Evolutionary conservation across 805 yeast species (phyloP).

Genomic region (Komagataella populi): DNA sequence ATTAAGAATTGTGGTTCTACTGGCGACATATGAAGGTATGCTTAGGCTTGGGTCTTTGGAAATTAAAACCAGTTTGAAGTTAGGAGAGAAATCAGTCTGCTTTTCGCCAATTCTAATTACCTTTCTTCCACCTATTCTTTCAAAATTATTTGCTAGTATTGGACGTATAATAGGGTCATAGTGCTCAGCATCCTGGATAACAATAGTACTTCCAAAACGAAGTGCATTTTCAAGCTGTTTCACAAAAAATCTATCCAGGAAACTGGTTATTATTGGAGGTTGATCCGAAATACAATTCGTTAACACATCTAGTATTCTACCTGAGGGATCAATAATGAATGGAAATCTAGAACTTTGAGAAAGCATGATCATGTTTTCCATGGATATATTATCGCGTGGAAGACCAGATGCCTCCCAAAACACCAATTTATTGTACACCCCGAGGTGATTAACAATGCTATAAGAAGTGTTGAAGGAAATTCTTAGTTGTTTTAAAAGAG

Average conservation of each 20-base stretch:
- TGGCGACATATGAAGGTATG: slow-evolving; percentile 40
- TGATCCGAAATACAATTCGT: slow-evolving; percentile 15
- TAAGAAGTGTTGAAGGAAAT: neutral
- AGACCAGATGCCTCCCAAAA: slow-evolving; percentile 42
- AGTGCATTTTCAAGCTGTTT: slow-evolving; percentile 68
- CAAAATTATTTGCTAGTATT: slow-evolving; percentile 46
- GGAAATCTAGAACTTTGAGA: slow-evolving; percentile 25
- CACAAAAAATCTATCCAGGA: slow-evolving; percentile 51
- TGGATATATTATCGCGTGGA: slow-evolving; percentile 41
- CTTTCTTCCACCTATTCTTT: slow-evolving; percentile 55
- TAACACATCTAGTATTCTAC: slow-evolving; percentile 28
- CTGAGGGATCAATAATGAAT: slow-evolving; percentile 63
- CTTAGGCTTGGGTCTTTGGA: slow-evolving; percentile 40
- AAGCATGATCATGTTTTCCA: slow-evolving; percentile 52
- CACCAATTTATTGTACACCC: slow-evolving; percentile 26
- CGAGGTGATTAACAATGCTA: slow-evolving; percentile 4
- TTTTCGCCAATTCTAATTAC: slow-evolving; percentile 47
- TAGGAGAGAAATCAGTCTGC: slow-evolving; percentile 52
- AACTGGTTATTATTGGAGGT: slow-evolving; percentile 46
- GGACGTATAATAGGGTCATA: slow-evolving; percentile 64
- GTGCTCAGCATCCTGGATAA: slow-evolving; percentile 70
- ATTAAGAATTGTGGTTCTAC: slow-evolving; percentile 53
- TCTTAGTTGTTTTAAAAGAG: slow-evolving; percentile 5
- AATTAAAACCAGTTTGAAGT: slow-evolving; percentile 46
- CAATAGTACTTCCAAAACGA: slow-evolving; percentile 66